Conservation (phyloP, 1,284 basidiomycete species). For the Cryptococcus sp. region DNA sequence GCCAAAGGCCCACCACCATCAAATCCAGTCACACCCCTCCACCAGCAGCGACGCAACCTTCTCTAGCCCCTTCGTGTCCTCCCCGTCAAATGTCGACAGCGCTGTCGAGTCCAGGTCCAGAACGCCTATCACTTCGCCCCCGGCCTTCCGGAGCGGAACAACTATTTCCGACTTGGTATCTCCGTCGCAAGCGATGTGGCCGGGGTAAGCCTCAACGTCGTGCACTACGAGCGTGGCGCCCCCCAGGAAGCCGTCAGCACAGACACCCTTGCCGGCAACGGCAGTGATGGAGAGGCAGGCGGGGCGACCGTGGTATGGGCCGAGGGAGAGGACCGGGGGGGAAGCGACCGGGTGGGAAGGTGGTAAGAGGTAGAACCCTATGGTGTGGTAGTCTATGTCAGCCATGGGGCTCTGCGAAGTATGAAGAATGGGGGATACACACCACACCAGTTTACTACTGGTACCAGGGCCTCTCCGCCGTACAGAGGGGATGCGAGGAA, state of each 20-base stretch:
- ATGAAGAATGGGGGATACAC: not conserved
- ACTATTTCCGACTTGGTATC: slow-evolving; percentile 84
- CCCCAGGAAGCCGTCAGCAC: slow-evolving; percentile 68
- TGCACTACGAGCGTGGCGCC: slow-evolving; percentile 61
- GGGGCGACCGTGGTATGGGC: slow-evolving; percentile 82
- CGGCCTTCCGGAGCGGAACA: slow-evolving; percentile 57
- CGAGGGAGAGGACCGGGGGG: slow-evolving; percentile 58
- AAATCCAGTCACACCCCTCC: slow-evolving; percentile 29
- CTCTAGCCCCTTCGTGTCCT: slow-evolving; percentile 69
- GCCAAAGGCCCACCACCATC: not conserved
- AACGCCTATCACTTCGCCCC: slow-evolving; percentile 61
- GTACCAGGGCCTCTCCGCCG: slow-evolving; percentile 55
- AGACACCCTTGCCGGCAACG: slow-evolving; percentile 66
- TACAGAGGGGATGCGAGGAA: slow-evolving; percentile 65
- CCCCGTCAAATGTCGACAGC: slow-evolving; percentile 66
- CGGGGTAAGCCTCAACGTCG: slow-evolving; percentile 73
- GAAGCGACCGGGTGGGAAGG: slow-evolving; percentile 52
- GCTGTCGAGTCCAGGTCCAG: slow-evolving; percentile 79
- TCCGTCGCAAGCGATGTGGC: slow-evolving; percentile 86
- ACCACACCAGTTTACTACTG: slow-evolving; percentile 86
- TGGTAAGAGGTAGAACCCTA: slow-evolving; percentile 77
- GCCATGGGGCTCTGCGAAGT: not conserved
- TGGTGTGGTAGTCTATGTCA: not conserved
- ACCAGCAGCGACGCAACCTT: slow-evolving; percentile 63
- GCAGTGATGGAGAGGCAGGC: slow-evolving; percentile 77